A percentile compares a stretch with the other conserved stretches of the same genome.
Evolutionary conservation across 495 filamentous ascomycete species (phyloP).

Genomic region (Chaetomium tenue): DNA sequence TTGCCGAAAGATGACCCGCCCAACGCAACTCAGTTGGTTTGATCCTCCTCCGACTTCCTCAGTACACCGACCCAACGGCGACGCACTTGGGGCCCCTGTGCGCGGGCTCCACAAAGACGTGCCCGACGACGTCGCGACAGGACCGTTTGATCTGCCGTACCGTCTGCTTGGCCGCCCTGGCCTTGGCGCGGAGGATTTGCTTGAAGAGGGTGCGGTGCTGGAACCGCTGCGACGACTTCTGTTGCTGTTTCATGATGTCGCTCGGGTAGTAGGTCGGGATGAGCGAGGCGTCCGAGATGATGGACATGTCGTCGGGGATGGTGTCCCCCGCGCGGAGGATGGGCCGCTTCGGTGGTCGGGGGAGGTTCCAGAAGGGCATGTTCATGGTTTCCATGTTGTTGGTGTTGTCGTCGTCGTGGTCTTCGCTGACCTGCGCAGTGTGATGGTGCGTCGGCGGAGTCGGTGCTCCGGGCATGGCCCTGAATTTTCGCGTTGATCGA

Average conservation of each 20-base stretch:
- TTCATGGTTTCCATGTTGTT: constrained; percentile 20
- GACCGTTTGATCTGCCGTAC: constrained; percentile 19
- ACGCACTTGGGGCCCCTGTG: constrained; percentile 22
- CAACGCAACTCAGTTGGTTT: not conserved
- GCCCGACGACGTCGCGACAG: constrained; percentile 16
- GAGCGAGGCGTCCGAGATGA: constrained; percentile 26
- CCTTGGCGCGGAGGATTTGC: constrained; percentile 19
- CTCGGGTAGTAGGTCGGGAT: constrained; percentile 28
- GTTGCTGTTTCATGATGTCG: constrained; percentile 23
- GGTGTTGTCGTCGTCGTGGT: not conserved
- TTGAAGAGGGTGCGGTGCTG: constrained; percentile 18
- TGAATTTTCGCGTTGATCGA: constrained; percentile 13
- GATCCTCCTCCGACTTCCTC: not conserved
- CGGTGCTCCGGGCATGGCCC: not conserved
- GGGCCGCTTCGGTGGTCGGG: not conserved
- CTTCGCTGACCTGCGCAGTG: not conserved
- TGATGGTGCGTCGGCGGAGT: not conserved
- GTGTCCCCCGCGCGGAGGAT: not conserved
- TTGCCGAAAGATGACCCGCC: too few relatives aligned
- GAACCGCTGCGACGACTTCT: constrained; percentile 16
- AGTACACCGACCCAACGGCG: constrained; percentile 17
- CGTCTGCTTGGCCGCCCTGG: constrained; percentile 22
- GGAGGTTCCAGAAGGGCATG: constrained; percentile 24
- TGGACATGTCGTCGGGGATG: constrained; percentile 26
- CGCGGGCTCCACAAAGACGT: constrained; percentile 13